Evolutionary conservation across 768 basidiomycete species (phyloP), one percentile per base, ranked within the genome.

Genomic region (Naganishia onofrii): DNA sequence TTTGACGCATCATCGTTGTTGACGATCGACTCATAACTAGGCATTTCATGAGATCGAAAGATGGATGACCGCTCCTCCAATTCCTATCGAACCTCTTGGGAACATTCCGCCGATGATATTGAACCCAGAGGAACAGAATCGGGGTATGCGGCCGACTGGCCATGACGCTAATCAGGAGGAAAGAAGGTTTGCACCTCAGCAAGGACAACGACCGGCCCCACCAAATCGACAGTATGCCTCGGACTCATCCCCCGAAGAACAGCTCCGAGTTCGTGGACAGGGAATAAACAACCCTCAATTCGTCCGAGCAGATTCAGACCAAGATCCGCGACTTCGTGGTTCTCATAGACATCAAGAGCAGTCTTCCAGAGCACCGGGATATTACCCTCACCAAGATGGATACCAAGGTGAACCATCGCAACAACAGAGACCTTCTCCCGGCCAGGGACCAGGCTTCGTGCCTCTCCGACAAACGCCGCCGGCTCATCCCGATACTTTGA

Each of bases 11-110:
- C 1, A n/a, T 7, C 21, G 15, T 17, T 51, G 48, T n/a, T 51
- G n/a, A 51, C 7, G 23, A n/a, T n/a, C 48, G n/a, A n/a, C 6
- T 23, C n/a, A 7, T n/a, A n/a, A n/a, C 44, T n/a, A 80, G 79
- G 79, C 79, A 46, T 79, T 77, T 73, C 71, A 75, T 70, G 79
- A 79, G 69, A 77, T 77, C 28, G 77, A 76, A 69, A 36, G 75
- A 54, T 80, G 78, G 78, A 79, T 80, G 79, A 68, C 55, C 34
- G 68, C 73, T 3, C 79, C 79, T 19, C 79, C 79, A 17, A 79
- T 80, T 48, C 79, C 78, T 10, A 70, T 77, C 70, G 78, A 78
- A 15, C 79, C 77, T 2, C 71, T 79, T 29, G 75, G 72, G 26
- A 54, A 36, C 15, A 67, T 78, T 9, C 77, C 78, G 3, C 67